These are phyloP conservation scores for Hymenochaete sp. DNA, from an alignment of 1,284 basidiomycete genomes.

Conservation along the genomic window DNA sequence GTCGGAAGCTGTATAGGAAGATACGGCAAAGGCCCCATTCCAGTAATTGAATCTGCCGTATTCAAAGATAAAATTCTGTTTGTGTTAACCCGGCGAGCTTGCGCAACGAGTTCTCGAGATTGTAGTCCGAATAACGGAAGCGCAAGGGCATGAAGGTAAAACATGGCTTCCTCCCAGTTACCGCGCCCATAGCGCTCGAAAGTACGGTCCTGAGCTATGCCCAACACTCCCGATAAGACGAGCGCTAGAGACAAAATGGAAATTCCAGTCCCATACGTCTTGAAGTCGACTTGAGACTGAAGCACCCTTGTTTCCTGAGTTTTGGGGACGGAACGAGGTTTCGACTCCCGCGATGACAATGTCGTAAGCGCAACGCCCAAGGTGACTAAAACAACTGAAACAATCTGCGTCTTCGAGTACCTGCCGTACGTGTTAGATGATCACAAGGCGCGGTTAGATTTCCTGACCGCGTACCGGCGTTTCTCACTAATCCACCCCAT, in stretches of 20 bases:
- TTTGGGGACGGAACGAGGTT: conserved; percentile 21
- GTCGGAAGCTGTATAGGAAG: conserved; percentile 18
- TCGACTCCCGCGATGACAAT: conserved; percentile 51
- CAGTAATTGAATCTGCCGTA: conserved; percentile 29
- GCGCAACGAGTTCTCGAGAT: conserved; percentile 40
- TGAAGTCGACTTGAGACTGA: conserved; percentile 1
- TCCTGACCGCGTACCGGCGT: conserved; percentile 41
- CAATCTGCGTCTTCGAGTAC: conserved; percentile 60
- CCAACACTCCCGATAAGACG: conserved; percentile 78
- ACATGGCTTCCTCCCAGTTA: conserved; percentile 84
- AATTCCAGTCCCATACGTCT: conserved; percentile 27
- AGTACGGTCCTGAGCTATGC: conserved; percentile 80
- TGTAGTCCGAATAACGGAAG: conserved; percentile 65
- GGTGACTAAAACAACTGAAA: conserved; percentile 75
- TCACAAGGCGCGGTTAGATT: conserved; percentile 14
- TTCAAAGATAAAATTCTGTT: conserved; percentile 32
- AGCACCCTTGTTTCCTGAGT: conserved; percentile 8
- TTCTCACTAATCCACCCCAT: conserved; percentile 58
- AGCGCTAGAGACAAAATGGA: conserved; percentile 73
- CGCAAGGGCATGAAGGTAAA: conserved; percentile 75
- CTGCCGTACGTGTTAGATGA: no score
- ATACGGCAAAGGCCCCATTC: conserved; percentile 9
- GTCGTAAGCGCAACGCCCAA: conserved; percentile 79
- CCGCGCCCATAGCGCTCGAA: conserved; percentile 54
- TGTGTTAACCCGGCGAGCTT: conserved; percentile 37